Evolutionary conservation across 2,329 filamentous ascomycete species (phyloP).

Genomic region (Calonectria hongkongensis): DNA sequence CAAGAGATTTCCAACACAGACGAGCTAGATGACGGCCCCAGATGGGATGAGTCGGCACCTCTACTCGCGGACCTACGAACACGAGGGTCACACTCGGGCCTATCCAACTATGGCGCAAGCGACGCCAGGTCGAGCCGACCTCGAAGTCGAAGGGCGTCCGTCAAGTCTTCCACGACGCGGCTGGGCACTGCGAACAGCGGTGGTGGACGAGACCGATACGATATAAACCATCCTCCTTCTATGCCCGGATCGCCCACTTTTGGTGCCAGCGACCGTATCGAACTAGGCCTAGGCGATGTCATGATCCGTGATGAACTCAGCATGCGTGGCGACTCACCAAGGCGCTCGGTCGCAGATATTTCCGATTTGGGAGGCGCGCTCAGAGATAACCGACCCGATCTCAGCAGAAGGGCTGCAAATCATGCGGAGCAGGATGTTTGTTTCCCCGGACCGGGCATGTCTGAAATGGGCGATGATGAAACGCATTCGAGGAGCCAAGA

Average conservation of each 20-base stretch:
- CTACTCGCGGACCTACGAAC: constrained; percentile 67
- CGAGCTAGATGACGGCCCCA: constrained; percentile 59
- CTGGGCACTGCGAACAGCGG: constrained; percentile 57
- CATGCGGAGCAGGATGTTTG: constrained; percentile 92
- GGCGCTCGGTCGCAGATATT: constrained; percentile 52
- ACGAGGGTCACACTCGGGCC: constrained; percentile 48
- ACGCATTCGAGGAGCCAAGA: constrained; percentile 67
- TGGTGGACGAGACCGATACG: constrained; percentile 68
- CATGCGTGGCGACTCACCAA: constrained; percentile 58
- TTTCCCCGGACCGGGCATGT: constrained; percentile 84
- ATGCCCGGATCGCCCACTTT: constrained; percentile 77
- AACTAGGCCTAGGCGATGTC: constrained; percentile 79
- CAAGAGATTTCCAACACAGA: constrained; percentile 64
- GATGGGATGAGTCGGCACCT: constrained; percentile 71
- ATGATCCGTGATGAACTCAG: constrained; percentile 81
- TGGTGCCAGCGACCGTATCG: constrained; percentile 68
- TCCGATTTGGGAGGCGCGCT: constrained; percentile 55
- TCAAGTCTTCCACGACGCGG: constrained; percentile 70
- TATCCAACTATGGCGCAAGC: constrained; percentile 65
- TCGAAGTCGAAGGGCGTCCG: constrained; percentile 69
- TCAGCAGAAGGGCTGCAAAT: constrained; percentile 70
- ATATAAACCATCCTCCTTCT: constrained; percentile 82
- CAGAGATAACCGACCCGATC: constrained; percentile 56
- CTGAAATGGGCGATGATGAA: constrained; percentile 88
- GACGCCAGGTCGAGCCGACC: constrained; percentile 60